Conservation (phyloP, 164 flowering plant genomes). For the Chimonanthus praecox region DNA sequence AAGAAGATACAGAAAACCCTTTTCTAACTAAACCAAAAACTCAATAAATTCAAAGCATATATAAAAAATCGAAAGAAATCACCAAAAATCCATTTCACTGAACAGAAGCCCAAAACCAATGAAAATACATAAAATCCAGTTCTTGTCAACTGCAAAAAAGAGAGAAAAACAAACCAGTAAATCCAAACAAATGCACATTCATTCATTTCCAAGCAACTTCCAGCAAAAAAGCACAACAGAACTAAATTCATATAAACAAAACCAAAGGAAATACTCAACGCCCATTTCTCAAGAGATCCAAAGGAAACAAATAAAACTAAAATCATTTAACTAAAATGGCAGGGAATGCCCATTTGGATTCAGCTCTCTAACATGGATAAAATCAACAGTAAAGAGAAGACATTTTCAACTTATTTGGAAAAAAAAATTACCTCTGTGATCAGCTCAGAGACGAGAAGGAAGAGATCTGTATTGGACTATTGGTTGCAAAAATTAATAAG, state of each 20-base stretch:
- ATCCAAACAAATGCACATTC: not conserved
- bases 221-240: not conserved
- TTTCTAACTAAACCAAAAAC: no score
- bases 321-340: not conserved
- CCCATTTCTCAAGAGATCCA: not conserved
- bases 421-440: not conserved
- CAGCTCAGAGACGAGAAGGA: not conserved
- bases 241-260: not conserved
- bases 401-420: not conserved
- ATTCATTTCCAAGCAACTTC: not conserved
- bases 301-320: not conserved
- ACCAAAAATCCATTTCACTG: not conserved
- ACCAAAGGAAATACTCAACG: not conserved
- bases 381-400: not conserved
- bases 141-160: not conserved
- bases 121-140: not conserved
- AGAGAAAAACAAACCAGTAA: no score
- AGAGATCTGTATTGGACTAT: not conserved
- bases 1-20: no score
- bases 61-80: not conserved
- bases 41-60: no score
- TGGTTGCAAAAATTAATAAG: not conserved
- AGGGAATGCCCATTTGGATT: not conserved
- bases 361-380: not conserved
- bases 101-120: no score